phyloP scores from a whole-genome alignment of 129 eudicot genomes.

The Arctium lappa region DNA sequence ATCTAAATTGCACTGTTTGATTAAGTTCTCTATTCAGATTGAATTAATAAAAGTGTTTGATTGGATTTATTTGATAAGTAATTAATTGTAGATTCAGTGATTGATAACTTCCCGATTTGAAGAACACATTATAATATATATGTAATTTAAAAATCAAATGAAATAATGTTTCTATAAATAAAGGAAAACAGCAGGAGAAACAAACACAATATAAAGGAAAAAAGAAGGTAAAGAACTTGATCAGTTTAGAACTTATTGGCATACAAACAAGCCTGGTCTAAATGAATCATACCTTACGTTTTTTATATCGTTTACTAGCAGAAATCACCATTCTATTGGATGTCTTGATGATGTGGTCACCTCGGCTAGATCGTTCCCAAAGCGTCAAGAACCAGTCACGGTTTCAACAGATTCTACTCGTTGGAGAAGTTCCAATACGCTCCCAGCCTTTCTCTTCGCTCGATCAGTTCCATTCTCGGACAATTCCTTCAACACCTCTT shows the following conservation, averaged over 20 bases:
- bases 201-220: too few relatives aligned
- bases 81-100: neutral
- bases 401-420: constrained; percentile 37
- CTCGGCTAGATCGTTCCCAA: neutral
- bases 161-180: neutral
- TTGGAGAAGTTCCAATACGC: constrained; percentile 71
- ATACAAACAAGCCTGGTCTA: neutral
- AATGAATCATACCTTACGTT: neutral
- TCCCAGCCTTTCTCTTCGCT: constrained; percentile 85
- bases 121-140: neutral
- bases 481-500: constrained; percentile 72
- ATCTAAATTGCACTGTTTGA: neutral
- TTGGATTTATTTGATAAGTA: neutral
- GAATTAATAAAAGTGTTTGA: neutral
- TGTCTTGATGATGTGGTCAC: neutral
- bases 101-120: neutral
- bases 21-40: neutral
- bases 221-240: neutral
- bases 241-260: neutral
- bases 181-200: too few relatives aligned
- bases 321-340: neutral
- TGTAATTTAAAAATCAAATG: neutral
- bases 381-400: neutral
- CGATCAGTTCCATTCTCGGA: constrained; percentile 90
- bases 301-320: neutral